phyloP scores from a whole-genome alignment of 345 rosid genomes.

The Rhodamnia argentea region DNA sequence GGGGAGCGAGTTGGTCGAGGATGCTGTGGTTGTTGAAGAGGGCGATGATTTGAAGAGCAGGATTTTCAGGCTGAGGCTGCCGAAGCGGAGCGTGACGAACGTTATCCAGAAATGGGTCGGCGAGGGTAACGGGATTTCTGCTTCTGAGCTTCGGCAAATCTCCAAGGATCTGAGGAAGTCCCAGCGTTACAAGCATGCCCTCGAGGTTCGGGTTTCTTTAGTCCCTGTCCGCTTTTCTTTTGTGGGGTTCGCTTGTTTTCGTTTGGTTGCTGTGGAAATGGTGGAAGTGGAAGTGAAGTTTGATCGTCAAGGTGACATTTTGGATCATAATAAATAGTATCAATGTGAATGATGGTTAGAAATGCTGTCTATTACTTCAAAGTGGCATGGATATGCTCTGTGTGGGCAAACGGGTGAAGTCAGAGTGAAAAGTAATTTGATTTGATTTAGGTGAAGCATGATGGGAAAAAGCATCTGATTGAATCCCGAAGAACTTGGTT shows the following conservation, averaged over 20 bases:
- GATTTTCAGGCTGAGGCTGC: constrained; percentile 67
- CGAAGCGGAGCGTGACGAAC: constrained; percentile 69
- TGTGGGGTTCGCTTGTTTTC: neutral
- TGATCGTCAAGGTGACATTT: neutral
- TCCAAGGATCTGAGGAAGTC: constrained; percentile 64
- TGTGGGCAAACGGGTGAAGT: neutral
- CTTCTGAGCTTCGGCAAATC: constrained; percentile 63
- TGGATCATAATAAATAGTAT: neutral
- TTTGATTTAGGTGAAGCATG: neutral
- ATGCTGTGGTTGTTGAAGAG: constrained; percentile 19
- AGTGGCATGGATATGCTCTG: neutral
- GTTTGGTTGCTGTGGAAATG: neutral
- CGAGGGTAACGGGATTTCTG: constrained; percentile 52
- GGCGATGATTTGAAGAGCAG: constrained; percentile 56
- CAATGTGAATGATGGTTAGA: neutral
- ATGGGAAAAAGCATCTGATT: neutral
- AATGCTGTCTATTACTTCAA: neutral
- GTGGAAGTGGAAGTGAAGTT: neutral
- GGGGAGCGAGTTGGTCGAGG: constrained; percentile 19
- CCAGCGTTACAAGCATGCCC: constrained; percentile 88
- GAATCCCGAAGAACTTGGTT: neutral
- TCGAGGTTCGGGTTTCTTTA: constrained; percentile 40
- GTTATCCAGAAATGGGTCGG: constrained; percentile 73
- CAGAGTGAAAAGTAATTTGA: neutral
- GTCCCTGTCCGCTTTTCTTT: neutral